Evolutionary conservation across 2,329 filamentous ascomycete species (phyloP).

Genomic region (Zarea fungicola): DNA sequence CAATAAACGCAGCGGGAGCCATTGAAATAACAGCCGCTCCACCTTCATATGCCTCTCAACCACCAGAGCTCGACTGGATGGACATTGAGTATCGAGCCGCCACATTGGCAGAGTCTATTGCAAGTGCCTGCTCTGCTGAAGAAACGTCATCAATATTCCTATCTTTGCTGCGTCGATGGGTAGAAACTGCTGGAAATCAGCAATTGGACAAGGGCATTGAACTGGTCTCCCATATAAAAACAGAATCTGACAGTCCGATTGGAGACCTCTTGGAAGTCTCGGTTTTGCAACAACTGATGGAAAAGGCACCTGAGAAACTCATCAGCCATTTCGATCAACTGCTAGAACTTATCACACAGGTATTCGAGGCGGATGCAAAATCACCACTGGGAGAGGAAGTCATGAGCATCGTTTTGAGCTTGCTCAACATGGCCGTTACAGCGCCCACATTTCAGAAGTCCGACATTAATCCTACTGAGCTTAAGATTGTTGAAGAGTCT

Average conservation of each 20-base stretch:
- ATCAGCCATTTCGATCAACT: conserved; percentile 60
- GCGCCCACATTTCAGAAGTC: conserved; percentile 50
- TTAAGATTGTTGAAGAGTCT: conserved; percentile 43
- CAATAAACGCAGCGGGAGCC: conserved; percentile 44
- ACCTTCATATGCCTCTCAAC: conserved; percentile 9
- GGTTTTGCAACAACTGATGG: conserved; percentile 61
- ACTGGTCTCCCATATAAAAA: conserved; percentile 20
- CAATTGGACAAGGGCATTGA: conserved; percentile 22
- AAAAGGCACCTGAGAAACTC: conserved; percentile 56
- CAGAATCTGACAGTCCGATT: conserved; percentile 26
- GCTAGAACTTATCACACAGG: conserved; percentile 56
- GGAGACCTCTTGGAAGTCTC: conserved; percentile 52
- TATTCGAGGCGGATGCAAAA: conserved; percentile 46
- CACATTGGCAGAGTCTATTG: conserved; percentile 45
- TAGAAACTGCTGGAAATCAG: conserved; percentile 29
- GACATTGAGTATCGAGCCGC: conserved; percentile 44
- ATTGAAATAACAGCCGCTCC: conserved; percentile 25
- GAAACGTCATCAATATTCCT: conserved; percentile 59
- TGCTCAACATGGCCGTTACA: conserved; percentile 57
- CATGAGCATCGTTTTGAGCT: conserved; percentile 50
- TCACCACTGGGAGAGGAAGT: conserved; percentile 42
- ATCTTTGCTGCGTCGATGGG: conserved; percentile 52
- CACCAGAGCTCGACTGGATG: conserved; percentile 32
- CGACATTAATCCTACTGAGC: conserved; percentile 35
- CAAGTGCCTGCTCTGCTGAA: conserved; percentile 45